Evolutionary conservation across 139 green algal genomes (phyloP), one percentile per base, ranked within the genome.

Genomic region (Nannochloris sp.): DNA sequence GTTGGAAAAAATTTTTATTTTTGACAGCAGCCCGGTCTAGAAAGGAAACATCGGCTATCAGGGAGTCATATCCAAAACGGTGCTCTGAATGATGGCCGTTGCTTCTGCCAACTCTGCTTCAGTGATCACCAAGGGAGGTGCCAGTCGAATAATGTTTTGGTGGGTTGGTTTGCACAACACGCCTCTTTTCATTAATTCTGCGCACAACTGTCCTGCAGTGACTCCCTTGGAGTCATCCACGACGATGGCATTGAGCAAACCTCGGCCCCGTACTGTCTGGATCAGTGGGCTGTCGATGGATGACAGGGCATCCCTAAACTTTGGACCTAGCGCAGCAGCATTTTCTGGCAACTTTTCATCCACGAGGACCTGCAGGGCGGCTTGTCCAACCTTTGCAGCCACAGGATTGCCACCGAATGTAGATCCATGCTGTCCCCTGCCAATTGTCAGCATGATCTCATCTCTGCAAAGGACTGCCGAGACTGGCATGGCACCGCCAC

Each of bases 151-250:
- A 68, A 96, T 93, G 69, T 95, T 85, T 36, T 83, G 74, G 33
- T 95, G 90, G 0, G 92, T 98, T n/a, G 91, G 93, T 83, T 98
- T 98, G 49, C 89, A 84, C 61, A 96, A 81, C 59, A 96, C 67
- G 3, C 90, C 90, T 46, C 71, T 70, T 66, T 95, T 80, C 46
- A 84, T 83, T 45, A 98, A 79, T 44, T 62, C 58, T 48, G 95
- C 44, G 82, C 93, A 98, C 14, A 98, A 67, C 37, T 98, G 87
- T 65, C 76, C 91, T 4, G 93, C 92, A 17, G 58, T 73, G 6
- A 87, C 66, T 23, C 80, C 80, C 25, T 68, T 65, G 45, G 67
- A 66, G n/a, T 82, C 60, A 61, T 88, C 72, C 30, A 97, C 84
- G n/a, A 95, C 84, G 4, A 97, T 73, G 0, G 90, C 90, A 65